A percentile compares a stretch with the other conserved stretches of the same genome.
These are phyloP conservation scores for Globisporangium emineosum DNA, from an alignment of 352 stramenopile genomes.

Conservation along the genomic window DNA sequence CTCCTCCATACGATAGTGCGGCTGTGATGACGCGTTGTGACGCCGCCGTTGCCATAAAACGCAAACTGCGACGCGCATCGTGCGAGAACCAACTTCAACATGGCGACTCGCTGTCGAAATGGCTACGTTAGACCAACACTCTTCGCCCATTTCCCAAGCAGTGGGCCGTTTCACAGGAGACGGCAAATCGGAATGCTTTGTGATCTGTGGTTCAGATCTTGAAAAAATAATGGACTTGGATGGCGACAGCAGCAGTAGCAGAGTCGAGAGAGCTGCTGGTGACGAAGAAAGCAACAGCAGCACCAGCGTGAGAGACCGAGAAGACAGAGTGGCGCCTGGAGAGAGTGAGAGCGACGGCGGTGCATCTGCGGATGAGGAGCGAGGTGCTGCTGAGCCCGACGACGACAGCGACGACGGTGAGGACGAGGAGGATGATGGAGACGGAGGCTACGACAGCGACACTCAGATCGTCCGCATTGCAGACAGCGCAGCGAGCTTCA, in stretches of 20 bases:
- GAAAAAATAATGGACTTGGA: background rate
- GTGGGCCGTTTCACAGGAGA: background rate
- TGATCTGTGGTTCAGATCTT: background rate
- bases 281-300: background rate
- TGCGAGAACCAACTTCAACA: no score
- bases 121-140: background rate
- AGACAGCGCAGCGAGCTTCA: slow-evolving; percentile 24
- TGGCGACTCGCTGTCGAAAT: background rate
- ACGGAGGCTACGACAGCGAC: slow-evolving; percentile 15
- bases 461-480: slow-evolving; percentile 19
- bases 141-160: background rate
- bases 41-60: no score
- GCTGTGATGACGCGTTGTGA: no score
- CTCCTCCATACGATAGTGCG: no score
- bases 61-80: no score
- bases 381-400: background rate
- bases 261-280: background rate
- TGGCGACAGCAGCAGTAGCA: background rate
- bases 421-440: slow-evolving; percentile 1
- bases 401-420: background rate
- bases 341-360: slow-evolving; percentile 2
- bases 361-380: background rate
- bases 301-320: background rate
- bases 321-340: background rate
- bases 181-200: background rate